phyloP scores from a whole-genome alignment of 2,329 filamentous ascomycete genomes.

The Geosmithia putterillii region DNA sequence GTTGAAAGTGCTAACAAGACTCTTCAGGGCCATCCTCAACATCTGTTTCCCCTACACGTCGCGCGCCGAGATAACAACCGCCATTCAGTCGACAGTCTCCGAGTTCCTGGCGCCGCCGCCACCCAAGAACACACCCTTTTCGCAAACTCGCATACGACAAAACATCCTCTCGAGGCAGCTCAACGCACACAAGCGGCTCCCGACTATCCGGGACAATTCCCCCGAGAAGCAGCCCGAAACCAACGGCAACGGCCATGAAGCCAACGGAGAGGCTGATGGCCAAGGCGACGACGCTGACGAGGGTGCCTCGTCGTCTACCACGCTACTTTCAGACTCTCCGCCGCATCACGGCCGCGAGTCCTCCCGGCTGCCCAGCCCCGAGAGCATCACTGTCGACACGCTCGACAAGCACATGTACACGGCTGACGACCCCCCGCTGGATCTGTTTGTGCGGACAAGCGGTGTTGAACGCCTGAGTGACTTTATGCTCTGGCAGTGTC shows the following conservation, averaged over 20 bases:
- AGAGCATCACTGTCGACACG: conserved; percentile 74
- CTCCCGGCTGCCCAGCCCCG: conserved; percentile 54
- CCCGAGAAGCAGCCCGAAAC: conserved; percentile 24
- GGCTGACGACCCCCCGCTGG: conserved; percentile 70
- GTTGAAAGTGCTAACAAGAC: background rate
- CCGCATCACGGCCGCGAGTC: conserved; percentile 22
- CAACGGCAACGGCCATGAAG: conserved; percentile 16
- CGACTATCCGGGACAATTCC: conserved; percentile 36
- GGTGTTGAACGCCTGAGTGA: conserved; percentile 88
- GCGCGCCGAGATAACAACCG: conserved; percentile 84
- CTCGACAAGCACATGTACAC: conserved; percentile 84
- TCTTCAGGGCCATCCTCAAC: conserved; percentile 52
- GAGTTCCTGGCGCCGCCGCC: conserved; percentile 69
- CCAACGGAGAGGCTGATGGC: background rate
- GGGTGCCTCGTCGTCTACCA: conserved; percentile 48
- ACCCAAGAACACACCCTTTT: conserved; percentile 61
- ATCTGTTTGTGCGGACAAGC: conserved; percentile 84
- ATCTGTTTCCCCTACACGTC: conserved; percentile 98
- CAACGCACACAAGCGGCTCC: conserved; percentile 31
- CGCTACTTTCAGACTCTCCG: conserved; percentile 41
- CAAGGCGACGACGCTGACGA: conserved; percentile 27
- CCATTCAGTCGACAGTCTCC: conserved; percentile 75
- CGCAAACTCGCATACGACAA: conserved; percentile 74
- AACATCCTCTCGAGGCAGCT: conserved; percentile 65
- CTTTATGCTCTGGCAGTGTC: conserved; percentile 98